These are phyloP conservation scores for Phaeodactylum tricornutum DNA, from an alignment of 108 stramenopile species.

Conservation along the genomic window DNA sequence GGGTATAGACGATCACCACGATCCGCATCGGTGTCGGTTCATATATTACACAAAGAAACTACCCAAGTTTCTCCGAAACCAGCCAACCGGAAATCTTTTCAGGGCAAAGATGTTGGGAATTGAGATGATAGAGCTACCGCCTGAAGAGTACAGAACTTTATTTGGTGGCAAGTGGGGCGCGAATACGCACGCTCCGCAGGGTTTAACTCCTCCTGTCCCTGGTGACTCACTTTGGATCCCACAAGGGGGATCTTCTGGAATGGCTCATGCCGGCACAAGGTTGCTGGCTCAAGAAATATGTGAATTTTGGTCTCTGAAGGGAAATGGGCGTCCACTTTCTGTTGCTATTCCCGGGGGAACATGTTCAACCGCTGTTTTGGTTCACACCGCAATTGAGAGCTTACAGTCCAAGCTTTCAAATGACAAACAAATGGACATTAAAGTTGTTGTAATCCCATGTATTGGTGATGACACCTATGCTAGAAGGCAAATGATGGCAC, in stretches of 20 bases:
- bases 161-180: constrained; percentile 68
- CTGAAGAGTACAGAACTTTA: constrained; percentile 43
- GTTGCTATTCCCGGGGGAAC: constrained; percentile 76
- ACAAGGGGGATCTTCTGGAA: constrained; percentile 56
- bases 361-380: constrained; percentile 60
- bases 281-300: constrained; percentile 18
- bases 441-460: constrained; percentile 75
- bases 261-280: constrained; percentile 38
- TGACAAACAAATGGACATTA: constrained; percentile 44
- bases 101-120: constrained; percentile 70
- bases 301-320: constrained; percentile 45
- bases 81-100: constrained; percentile 83
- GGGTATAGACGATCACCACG: not conserved
- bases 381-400: constrained; percentile 40
- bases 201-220: constrained; percentile 46
- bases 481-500: constrained; percentile 61
- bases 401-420: constrained; percentile 8
- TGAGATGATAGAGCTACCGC: constrained; percentile 66
- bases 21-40: constrained; percentile 34
- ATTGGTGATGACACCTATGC: constrained; percentile 76
- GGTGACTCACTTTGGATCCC: constrained; percentile 64
- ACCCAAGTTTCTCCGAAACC: constrained; percentile 66
- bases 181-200: constrained; percentile 29
- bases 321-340: constrained; percentile 50
- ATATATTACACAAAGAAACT: constrained; percentile 86